These are phyloP conservation scores for Telopea speciosissima DNA, from an alignment of 177 flowering plant species.

Conservation along the genomic window DNA sequence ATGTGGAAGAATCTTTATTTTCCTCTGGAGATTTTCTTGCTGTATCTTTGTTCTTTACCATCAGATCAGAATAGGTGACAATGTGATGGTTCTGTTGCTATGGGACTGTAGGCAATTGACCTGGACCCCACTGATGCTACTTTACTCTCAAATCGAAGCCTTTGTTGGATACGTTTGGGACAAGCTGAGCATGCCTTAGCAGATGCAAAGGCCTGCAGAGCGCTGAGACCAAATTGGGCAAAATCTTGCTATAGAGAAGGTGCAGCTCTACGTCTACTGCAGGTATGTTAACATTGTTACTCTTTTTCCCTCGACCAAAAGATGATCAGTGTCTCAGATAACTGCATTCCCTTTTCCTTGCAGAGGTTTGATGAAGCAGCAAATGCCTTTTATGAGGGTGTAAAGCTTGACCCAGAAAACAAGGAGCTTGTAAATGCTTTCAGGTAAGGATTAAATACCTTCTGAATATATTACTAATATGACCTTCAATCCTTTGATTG, in stretches of 20 bases:
- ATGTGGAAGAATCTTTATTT: not conserved
- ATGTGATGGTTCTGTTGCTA: conserved; percentile 4
- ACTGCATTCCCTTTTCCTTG: conserved; percentile 7
- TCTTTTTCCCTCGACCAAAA: not conserved
- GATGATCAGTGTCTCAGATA: not conserved
- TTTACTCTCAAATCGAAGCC: conserved; percentile 83
- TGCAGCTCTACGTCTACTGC: conserved; percentile 76
- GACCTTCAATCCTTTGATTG: too few species aligned
- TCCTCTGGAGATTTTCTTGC: too few species aligned
- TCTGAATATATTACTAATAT: not conserved
- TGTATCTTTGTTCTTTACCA: too few species aligned
- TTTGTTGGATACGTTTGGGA: conserved; percentile 85
- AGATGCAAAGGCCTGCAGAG: conserved; percentile 89
- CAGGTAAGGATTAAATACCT: conserved; percentile 40
- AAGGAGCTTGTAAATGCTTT: conserved; percentile 83
- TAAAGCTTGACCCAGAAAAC: conserved; percentile 80
- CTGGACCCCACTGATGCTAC: conserved; percentile 73
- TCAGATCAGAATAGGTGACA: not conserved
- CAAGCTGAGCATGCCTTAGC: conserved; percentile 88
- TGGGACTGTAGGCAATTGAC: conserved; percentile 64
- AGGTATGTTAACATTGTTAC: conserved; percentile 34
- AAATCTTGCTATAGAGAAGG: conserved; percentile 95
- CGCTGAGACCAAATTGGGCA: conserved; percentile 82
- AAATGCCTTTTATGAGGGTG: conserved; percentile 90
- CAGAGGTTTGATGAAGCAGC: conserved; percentile 98